Percentiles rank a stretch among this genome's conserved stretches.
phyloP scores from a whole-genome alignment of 352 stramenopile species.

The Pythium diclinum region DNA sequence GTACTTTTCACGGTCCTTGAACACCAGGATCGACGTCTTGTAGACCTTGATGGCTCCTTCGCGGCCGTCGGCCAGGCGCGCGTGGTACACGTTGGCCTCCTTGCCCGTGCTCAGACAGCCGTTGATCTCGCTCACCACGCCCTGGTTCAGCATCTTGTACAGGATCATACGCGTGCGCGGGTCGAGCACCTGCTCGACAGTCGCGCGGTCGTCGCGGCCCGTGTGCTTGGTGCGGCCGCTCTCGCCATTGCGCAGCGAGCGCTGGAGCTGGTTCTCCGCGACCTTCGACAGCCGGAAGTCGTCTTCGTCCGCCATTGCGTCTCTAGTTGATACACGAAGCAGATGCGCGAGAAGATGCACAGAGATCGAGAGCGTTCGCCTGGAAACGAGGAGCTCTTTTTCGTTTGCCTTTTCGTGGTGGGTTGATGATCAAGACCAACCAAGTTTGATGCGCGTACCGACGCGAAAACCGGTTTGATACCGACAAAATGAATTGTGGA shows the following conservation, averaged over 20 bases:
- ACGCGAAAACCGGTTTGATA: slow-evolving; percentile 2
- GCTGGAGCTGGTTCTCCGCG: slow-evolving; percentile 74
- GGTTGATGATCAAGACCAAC: slow-evolving; percentile 21
- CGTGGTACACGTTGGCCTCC: slow-evolving; percentile 99
- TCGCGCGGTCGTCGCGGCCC: slow-evolving; percentile 96
- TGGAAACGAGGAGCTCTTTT: neutral
- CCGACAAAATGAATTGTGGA: neutral
- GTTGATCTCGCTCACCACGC: slow-evolving; percentile 96
- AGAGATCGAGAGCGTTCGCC: neutral
- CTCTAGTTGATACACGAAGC: neutral
- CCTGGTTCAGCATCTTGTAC: slow-evolving; percentile 97
- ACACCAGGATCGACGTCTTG: slow-evolving; percentile 96
- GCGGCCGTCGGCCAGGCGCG: slow-evolving; percentile 57
- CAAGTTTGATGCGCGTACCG: slow-evolving; percentile 16
- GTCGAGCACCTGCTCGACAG: slow-evolving; percentile 97
- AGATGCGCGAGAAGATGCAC: neutral
- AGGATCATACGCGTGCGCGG: slow-evolving; percentile 98
- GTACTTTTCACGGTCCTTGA: slow-evolving; percentile 99
- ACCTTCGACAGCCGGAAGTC: slow-evolving; percentile 73
- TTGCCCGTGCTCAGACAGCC: slow-evolving; percentile 99
- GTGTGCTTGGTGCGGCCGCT: slow-evolving; percentile 87
- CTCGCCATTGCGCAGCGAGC: slow-evolving; percentile 72
- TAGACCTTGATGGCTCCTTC: slow-evolving; percentile 88
- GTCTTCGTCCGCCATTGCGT: slow-evolving; percentile 58
- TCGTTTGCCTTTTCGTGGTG: slow-evolving; percentile 9